These are phyloP conservation scores for Malassezia sympodialis DNA, from an alignment of 1,284 basidiomycete genomes.

Conservation along the genomic window DNA sequence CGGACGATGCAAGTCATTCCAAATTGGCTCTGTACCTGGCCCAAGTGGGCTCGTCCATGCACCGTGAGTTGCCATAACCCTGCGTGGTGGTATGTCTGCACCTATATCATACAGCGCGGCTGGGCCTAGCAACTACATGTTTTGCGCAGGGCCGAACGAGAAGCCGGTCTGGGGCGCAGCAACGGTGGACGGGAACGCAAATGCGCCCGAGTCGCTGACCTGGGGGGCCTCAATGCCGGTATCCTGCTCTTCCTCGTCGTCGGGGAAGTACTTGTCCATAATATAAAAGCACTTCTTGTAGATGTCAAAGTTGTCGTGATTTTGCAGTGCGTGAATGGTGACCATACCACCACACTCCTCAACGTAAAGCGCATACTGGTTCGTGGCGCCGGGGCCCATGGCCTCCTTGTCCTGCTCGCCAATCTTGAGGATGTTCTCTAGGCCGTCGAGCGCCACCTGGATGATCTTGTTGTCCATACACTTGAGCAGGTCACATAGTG, in stretches of 20 bases:
- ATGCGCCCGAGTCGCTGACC: conserved; percentile 73
- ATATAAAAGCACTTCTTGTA: conserved; percentile 99
- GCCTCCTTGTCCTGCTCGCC: conserved; percentile 89
- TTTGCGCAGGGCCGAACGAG: conserved; percentile 32
- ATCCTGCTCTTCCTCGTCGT: conserved; percentile 52
- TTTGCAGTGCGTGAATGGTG: conserved; percentile 95
- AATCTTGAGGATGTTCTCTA: conserved; percentile 97
- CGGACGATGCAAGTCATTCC: not conserved
- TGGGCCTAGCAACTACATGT: conserved; percentile 26
- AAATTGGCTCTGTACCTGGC: not conserved
- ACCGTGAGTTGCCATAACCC: not conserved
- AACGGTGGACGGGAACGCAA: conserved; percentile 59
- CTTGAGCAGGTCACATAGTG: conserved; percentile 84
- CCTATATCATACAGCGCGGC: conserved; percentile 14
- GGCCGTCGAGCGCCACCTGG: conserved; percentile 88
- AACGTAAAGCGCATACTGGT: conserved; percentile 86
- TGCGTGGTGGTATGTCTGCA: not conserved
- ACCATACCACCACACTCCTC: conserved; percentile 93
- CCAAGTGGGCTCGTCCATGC: not conserved
- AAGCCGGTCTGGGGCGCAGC: conserved; percentile 44
- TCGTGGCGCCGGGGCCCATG: conserved; percentile 69
- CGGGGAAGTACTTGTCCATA: conserved; percentile 50
- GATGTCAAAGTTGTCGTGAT: conserved; percentile 98
- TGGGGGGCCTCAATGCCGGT: conserved; percentile 67
- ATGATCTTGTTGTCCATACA: conserved; percentile 99